Base-by-base conservation (phyloP, 2,329 filamentous ascomycete species). In the Tolypocladium ovalisporum region DNA sequence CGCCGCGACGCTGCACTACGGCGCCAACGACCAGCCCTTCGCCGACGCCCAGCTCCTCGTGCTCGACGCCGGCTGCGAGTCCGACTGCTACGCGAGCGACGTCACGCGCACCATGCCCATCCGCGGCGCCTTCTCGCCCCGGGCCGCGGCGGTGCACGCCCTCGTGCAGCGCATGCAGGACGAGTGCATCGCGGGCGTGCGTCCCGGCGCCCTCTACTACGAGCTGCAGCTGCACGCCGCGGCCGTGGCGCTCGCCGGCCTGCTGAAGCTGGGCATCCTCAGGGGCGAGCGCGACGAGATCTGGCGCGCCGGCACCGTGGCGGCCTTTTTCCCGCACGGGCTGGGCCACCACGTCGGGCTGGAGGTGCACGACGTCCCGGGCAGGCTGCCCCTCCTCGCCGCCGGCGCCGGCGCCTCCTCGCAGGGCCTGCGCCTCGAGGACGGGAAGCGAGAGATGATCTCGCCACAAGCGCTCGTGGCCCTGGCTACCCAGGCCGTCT, bases 21-120 rank as follows among this genome's bases (percentile, higher is more conserved):
- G 82, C 49, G 83, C 81, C 56, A 97, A 99, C 68, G 80, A 95
- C 65, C 81, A 88, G 64, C 73, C 84, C 1, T 80, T 97, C 22
- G 74, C 75, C 3, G 84, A 86, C 32, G 81, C 86, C 58, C 84
- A 92, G 66, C 79, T 92, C 35, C 75, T 97, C 36, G 85, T 95
- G 24, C 77, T 99, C 5, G 93, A 99, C 68, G 92, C 93, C 1
- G 92, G 90, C 2, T 88, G 86, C 62, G 93, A 97, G 71, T 96
- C 85, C 73, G 75, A 85, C 54, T 86, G 88, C 64, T 97, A 99
- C 70, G 90, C 90, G 35, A 89, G 88, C 58, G 93, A 97, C 70
- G 85, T 97, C 34, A 97, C 94, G 0, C 84, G 93, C 40, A 94
- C 92, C 0, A 84, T 97, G 62, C 93, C 93, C 5, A 74, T 97